These are phyloP conservation scores for Knufia fluminis DNA, from an alignment of 2,329 filamentous ascomycete species.

Conservation along the genomic window DNA sequence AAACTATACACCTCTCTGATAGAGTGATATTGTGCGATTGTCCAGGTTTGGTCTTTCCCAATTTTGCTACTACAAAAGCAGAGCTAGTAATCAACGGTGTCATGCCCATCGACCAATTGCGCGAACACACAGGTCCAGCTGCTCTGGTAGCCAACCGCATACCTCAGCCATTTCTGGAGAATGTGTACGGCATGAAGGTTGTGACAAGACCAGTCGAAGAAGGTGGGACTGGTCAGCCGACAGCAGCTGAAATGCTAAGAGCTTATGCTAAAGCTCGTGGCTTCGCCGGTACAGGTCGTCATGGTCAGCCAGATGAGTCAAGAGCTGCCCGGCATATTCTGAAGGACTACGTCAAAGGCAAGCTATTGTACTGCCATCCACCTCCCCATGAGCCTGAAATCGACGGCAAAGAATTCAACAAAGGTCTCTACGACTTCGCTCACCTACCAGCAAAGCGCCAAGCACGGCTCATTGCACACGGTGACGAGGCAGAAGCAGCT, in stretches of 20 bases:
- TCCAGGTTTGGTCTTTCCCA: slow-evolving; percentile 95
- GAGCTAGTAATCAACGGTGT: slow-evolving; percentile 94
- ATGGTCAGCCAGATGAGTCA: slow-evolving; percentile 83
- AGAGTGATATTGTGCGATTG: slow-evolving; percentile 92
- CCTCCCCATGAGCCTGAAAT: slow-evolving; percentile 59
- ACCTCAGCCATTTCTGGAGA: slow-evolving; percentile 80
- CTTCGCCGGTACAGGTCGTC: slow-evolving; percentile 74
- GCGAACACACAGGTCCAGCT: slow-evolving; percentile 82
- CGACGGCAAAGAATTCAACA: slow-evolving; percentile 71
- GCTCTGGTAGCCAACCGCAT: slow-evolving; percentile 76
- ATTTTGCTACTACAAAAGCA: slow-evolving; percentile 92
- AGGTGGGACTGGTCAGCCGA: slow-evolving; percentile 80
- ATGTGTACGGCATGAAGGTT: slow-evolving; percentile 88
- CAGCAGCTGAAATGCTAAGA: slow-evolving; percentile 71
- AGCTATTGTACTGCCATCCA: slow-evolving; percentile 83
- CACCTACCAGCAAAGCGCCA: slow-evolving; percentile 77
- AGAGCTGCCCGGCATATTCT: slow-evolving; percentile 80
- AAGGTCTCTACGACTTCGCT: slow-evolving; percentile 71
- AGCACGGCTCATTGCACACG: slow-evolving; percentile 46
- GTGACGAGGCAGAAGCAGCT: slow-evolving; percentile 35
- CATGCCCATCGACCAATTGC: slow-evolving; percentile 88
- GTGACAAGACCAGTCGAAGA: slow-evolving; percentile 72
- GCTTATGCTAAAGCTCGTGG: slow-evolving; percentile 84
- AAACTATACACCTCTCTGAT: slow-evolving; percentile 89
- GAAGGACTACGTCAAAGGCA: slow-evolving; percentile 96